Conservation (phyloP, 1,139 yeast species). For the Meyerozyma elateridarum region DNA sequence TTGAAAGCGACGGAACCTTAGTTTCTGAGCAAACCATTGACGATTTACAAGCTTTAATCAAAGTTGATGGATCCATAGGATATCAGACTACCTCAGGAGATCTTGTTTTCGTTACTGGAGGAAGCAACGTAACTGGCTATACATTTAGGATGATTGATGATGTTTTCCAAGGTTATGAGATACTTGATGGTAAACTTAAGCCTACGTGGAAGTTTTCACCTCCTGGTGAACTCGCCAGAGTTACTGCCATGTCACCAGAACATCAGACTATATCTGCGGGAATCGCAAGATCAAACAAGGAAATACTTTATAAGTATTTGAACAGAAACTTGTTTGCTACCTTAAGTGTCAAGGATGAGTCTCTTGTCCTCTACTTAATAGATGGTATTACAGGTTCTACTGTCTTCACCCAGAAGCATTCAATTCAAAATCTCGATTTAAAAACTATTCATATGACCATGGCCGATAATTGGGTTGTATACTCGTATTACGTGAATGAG, state of each 20-base stretch:
- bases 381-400: slow-evolving; percentile 70
- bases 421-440: slow-evolving; percentile 32
- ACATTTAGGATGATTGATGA: too few species aligned
- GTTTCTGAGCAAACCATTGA: slow-evolving; percentile 8
- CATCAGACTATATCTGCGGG: slow-evolving; percentile 64
- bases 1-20: slow-evolving; percentile 7
- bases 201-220: neutral
- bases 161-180: neutral
- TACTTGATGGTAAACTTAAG: neutral
- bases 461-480: slow-evolving; percentile 84
- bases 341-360: slow-evolving; percentile 36
- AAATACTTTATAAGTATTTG: slow-evolving; percentile 79
- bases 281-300: slow-evolving; percentile 60
- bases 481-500: slow-evolving; percentile 52
- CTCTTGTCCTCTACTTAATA: slow-evolving; percentile 41
- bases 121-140: too few species aligned
- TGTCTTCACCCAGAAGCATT: slow-evolving; percentile 44
- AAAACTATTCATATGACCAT: slow-evolving; percentile 47
- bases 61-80: slow-evolving; percentile 6
- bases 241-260: slow-evolving; percentile 27
- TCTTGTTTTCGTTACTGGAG: neutral
- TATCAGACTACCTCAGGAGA: slow-evolving; percentile 3
- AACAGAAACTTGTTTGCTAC: slow-evolving; percentile 65
- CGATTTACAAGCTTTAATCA: slow-evolving; percentile 7
- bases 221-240: slow-evolving; percentile 12